A percentile compares a stretch with the other conserved stretches of the same genome.
Evolutionary conservation across 805 yeast species (phyloP).

Genomic region (Ogataea thermomethanolica): DNA sequence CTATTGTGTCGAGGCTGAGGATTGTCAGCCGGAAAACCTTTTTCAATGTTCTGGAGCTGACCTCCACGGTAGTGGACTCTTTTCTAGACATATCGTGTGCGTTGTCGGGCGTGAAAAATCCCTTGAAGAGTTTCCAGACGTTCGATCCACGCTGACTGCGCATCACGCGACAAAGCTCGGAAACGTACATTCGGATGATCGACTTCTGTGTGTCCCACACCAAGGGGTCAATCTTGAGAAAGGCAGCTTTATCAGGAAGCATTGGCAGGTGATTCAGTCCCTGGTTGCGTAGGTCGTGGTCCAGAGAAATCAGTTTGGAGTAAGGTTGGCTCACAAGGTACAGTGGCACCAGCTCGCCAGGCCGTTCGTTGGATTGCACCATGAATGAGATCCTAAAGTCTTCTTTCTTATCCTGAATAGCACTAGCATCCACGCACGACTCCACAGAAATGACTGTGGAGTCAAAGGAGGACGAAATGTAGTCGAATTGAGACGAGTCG

Average conservation of each 20-base stretch:
- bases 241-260: slow-evolving; percentile 27
- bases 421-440: slow-evolving; percentile 30
- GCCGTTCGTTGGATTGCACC: slow-evolving; percentile 56
- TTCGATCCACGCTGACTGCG: slow-evolving; percentile 19
- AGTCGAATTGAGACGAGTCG: slow-evolving; percentile 26
- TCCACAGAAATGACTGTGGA: slow-evolving; percentile 31
- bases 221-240: slow-evolving; percentile 29
- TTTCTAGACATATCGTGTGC: slow-evolving; percentile 22
- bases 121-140: slow-evolving; percentile 25
- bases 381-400: slow-evolving; percentile 62
- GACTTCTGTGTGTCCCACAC: slow-evolving; percentile 34
- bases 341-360: slow-evolving; percentile 47
- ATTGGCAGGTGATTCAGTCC: slow-evolving; percentile 24
- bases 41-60: slow-evolving; percentile 23
- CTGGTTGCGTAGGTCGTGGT: slow-evolving; percentile 51
- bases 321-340: slow-evolving; percentile 71
- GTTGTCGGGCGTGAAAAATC: slow-evolving; percentile 30
- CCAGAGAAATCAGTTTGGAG: slow-evolving; percentile 58
- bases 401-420: slow-evolving; percentile 40
- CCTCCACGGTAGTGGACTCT: slow-evolving; percentile 27
- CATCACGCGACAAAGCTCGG: slow-evolving; percentile 28
- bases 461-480: slow-evolving; percentile 28
- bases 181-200: slow-evolving; percentile 29
- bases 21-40: slow-evolving; percentile 21
- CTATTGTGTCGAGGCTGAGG: slow-evolving; percentile 23